Evolutionary conservation across 768 basidiomycete species (phyloP).

Genomic region (Macrocybe gigantea): DNA sequence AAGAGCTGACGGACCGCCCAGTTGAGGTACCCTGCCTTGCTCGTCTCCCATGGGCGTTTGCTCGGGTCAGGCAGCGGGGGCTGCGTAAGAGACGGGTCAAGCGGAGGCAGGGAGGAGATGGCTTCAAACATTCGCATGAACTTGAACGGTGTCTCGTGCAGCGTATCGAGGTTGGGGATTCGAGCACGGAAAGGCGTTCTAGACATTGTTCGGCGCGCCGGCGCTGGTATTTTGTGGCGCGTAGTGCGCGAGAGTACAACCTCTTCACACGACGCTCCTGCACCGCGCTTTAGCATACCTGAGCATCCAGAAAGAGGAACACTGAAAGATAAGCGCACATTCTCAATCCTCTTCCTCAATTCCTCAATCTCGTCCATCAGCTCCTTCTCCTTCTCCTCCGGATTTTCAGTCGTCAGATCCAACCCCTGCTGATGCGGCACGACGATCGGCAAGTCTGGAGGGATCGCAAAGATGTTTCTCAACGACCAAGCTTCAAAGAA

Average conservation of each 20-base stretch:
- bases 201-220: constrained; percentile 39
- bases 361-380: constrained; percentile 65
- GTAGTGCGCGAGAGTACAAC: constrained; percentile 47
- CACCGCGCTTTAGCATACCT: neutral
- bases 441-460: constrained; percentile 62
- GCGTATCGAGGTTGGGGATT: constrained; percentile 29
- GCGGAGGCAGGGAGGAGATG: constrained; percentile 43
- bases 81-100: constrained; percentile 31
- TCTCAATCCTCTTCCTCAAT: constrained; percentile 59
- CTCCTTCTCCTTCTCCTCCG: constrained; percentile 52
- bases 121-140: constrained; percentile 39
- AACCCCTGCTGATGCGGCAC: constrained; percentile 72
- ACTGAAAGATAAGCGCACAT: constrained; percentile 40
- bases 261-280: constrained; percentile 68
- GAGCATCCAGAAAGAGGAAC: neutral
- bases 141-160: constrained; percentile 33
- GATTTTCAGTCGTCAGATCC: constrained; percentile 44
- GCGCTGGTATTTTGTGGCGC: constrained; percentile 38
- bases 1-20: constrained; percentile 68
- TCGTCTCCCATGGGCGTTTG: constrained; percentile 75
- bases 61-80: constrained; percentile 45
- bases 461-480: constrained; percentile 81
- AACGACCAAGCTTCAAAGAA: constrained; percentile 88
- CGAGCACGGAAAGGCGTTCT: constrained; percentile 37
- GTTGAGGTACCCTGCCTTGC: constrained; percentile 65